Conservation (phyloP, 2,329 filamentous ascomycete genomes). For the Malbranchea zuffiana region DNA sequence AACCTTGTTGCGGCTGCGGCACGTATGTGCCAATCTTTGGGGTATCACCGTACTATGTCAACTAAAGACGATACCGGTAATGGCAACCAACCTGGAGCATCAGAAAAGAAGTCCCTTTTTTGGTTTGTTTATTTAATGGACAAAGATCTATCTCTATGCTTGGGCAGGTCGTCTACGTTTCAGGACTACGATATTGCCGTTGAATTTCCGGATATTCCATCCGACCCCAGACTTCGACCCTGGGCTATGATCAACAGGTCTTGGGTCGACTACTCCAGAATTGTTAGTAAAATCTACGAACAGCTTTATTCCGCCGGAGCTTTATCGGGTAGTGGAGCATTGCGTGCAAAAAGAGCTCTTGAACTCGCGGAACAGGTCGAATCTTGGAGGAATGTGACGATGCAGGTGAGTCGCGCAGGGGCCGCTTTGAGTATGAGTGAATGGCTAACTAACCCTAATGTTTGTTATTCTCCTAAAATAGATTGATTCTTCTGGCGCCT, state of each 20-base stretch:
- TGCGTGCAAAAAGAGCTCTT: slow-evolving; percentile 22
- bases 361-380: slow-evolving; percentile 22
- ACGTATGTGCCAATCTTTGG: slow-evolving; percentile 51
- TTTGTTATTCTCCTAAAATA: slow-evolving; percentile 1
- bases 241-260: slow-evolving; percentile 41
- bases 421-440: background rate
- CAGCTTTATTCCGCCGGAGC: slow-evolving; percentile 40
- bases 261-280: slow-evolving; percentile 46
- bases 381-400: slow-evolving; percentile 10
- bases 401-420: slow-evolving; percentile 3
- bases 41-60: slow-evolving; percentile 43
- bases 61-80: slow-evolving; percentile 19
- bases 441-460: background rate
- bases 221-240: slow-evolving; percentile 14
- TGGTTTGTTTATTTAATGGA: slow-evolving; percentile 52
- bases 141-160: slow-evolving; percentile 46
- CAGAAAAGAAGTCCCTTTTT: slow-evolving; percentile 34
- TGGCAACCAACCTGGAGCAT: slow-evolving; percentile 21
- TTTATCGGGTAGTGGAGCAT: slow-evolving; percentile 19
- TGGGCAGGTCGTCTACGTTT: slow-evolving; percentile 49
- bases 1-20: slow-evolving; percentile 50
- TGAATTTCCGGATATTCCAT: slow-evolving; percentile 26
- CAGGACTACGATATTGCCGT: slow-evolving; percentile 51
- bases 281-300: slow-evolving; percentile 52
- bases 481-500: slow-evolving; percentile 14